Percentiles rank a stretch among this genome's conserved stretches.
Conservation (phyloP, 1,139 yeast genomes). For the Hansenula lynferdii region DNA sequence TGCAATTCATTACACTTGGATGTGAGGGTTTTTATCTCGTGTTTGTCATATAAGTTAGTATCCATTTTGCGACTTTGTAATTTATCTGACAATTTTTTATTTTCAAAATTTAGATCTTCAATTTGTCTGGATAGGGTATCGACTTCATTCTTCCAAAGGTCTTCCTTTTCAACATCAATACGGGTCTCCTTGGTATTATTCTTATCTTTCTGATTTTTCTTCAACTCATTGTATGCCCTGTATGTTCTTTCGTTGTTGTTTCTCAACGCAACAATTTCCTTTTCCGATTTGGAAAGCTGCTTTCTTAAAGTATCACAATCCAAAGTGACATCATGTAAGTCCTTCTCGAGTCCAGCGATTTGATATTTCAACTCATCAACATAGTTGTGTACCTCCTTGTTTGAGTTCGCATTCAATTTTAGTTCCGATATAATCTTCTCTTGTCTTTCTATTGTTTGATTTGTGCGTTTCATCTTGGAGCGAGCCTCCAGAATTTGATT, state of each 20-base stretch:
- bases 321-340: conserved; percentile 14
- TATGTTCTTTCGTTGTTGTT: conserved; percentile 18
- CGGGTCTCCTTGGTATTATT: neutral
- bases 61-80: conserved; percentile 13
- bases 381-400: conserved; percentile 4
- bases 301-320: conserved; percentile 17
- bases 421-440: conserved; percentile 5
- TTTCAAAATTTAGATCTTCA: conserved; percentile 17
- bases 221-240: conserved; percentile 14
- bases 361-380: neutral
- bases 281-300: conserved; percentile 16
- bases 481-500: neutral
- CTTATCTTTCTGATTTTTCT: conserved; percentile 4
- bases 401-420: conserved; percentile 5
- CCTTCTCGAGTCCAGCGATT: conserved; percentile 3
- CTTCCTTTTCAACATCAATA: conserved; percentile 5
- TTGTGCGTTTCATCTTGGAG: conserved; percentile 2
- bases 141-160: conserved; percentile 11
- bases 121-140: conserved; percentile 15
- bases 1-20: conserved; percentile 19
- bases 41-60: conserved; percentile 14
- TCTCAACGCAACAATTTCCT: conserved; percentile 17
- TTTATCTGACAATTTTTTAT: conserved; percentile 12
- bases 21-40: conserved; percentile 18
- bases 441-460: conserved; percentile 4